Percentiles rank a stretch among this genome's conserved stretches.
Conservation (phyloP, 495 filamentous ascomycete genomes). For the Podospora comata region DNA sequence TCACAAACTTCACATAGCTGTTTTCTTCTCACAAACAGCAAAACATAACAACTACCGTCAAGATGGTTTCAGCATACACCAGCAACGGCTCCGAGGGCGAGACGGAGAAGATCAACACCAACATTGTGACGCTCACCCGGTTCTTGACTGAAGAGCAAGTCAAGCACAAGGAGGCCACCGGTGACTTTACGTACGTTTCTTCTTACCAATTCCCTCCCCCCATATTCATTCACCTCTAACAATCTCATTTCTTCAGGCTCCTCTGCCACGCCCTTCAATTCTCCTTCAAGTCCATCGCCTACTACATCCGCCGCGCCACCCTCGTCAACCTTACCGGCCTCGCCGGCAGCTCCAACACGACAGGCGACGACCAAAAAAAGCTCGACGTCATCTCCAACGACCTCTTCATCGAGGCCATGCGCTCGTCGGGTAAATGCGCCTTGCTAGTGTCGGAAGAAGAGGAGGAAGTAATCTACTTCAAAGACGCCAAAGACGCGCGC, state of each 20-base stretch:
- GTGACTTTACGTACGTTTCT: conserved; percentile 85
- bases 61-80: conserved; percentile 25
- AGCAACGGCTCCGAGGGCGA: conserved; percentile 39
- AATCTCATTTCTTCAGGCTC: conserved; percentile 53
- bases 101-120: conserved; percentile 80
- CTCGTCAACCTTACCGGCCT: conserved; percentile 94
- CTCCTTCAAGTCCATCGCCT: conserved; percentile 98
- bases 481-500: conserved; percentile 71
- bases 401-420: conserved; percentile 92
- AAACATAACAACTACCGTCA: conserved; percentile 10
- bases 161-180: conserved; percentile 90
- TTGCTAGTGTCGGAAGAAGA: conserved; percentile 95
- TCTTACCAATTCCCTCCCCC: neutral
- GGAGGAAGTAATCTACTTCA: conserved; percentile 84
- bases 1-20: neutral
- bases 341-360: conserved; percentile 90
- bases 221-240: neutral
- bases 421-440: conserved; percentile 81
- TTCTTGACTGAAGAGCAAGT: conserved; percentile 94
- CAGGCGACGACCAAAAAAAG: conserved; percentile 98
- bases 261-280: conserved; percentile 98
- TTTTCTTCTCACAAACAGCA: neutral
- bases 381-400: conserved; percentile 99
- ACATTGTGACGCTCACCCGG: conserved; percentile 91
- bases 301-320: conserved; percentile 98